Evolutionary conservation across 176 grass and related monocot genomes (phyloP), one percentile per base, ranked within the genome.

Genomic region (Phyllostachys edulis): DNA sequence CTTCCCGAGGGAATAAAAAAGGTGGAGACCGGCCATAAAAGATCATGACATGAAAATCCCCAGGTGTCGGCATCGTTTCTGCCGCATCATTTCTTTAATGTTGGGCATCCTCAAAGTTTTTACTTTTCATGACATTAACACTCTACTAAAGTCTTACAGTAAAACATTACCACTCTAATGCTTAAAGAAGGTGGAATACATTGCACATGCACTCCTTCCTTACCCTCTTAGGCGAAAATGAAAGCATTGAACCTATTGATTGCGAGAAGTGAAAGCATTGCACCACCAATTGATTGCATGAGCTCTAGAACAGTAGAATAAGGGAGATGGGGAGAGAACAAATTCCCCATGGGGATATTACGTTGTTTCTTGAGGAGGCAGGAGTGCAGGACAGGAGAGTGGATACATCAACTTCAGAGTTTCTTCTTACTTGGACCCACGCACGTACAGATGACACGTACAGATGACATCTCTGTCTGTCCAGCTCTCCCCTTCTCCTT

Each of bases 11-110:
- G 86, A 93, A 85, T 76, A 80, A 85, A 85, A 93, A 91, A 89
- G 88, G 78, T 86, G 62, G 76, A 83, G 69, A 88, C 73, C 76
- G 76, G 67, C 66, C 56, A 82, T 85, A 80, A 89, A 89, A 88
- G 51, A 88, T 76, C n/a, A 87, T 76, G 85, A 89, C 88, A 91
- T 83, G 88, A 69, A 89, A 92, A 87, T 89, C 80, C 52, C 80
- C 88, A 89, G 88, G 77, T 91, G 88, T 87, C 67, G 82, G 63
- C 49, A 73, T 79, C 62, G 6, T 68, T 85, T 82, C n/a, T 34
- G 71, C 86, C 49, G 59, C 70, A 85, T 73, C 42, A 82, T 82
- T 80, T 90, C 18, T 85, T 81, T 82, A 71, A 68, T 83, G 73
- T 50, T 74, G 61, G 42, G 55, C 40, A 32, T 68, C 60, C 83